Base-by-base conservation (phyloP, 352 stramenopile genomes). In the Globisporangium iwayamae region DNA sequence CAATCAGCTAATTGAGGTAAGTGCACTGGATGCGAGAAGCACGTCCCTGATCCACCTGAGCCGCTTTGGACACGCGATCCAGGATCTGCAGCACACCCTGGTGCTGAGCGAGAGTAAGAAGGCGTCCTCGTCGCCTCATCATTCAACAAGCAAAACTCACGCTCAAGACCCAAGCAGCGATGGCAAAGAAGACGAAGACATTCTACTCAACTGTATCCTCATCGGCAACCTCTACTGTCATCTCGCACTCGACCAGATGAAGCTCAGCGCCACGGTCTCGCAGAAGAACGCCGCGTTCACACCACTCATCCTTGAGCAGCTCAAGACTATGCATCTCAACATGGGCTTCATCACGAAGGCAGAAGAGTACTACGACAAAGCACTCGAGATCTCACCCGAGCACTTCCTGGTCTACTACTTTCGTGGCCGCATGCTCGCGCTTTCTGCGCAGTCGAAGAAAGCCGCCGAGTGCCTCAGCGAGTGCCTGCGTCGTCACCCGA, bases 221-320 rank as follows among this genome's bases (percentile, higher is more conserved):
- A 71, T 89, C 0, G 80, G 74, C 2, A 89, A 87, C 48, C 60
- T 89, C 25, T 84, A 89, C 66, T 87, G 75, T 45, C 76, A 87
- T 18, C 52, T 83, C 0, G 75, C 76, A 5, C 70, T 84, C 11
- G 74, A 87, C 34, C 68, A 87, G n/a, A 69, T 76, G 48, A 73
- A 73, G 20, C 54, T 66, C 5, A 78, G 60, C 32, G 66, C 75
- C 2, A 66, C 20, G 0, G 53, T 71, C 5, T 59, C 66, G 5
- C 66, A 71, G 10, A 85, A 77, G 25, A 61, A 56, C 6, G 56
- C 68, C 1, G 47, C 48, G 22, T 62, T 77, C 56, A 77, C 65
- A 45, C 72, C 63, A 8, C 38, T 66, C 6, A 18, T 56, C 0
- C 54, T 73, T n/a, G 59, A 70, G 46, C 69, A 79, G 54, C 43